Evolutionary conservation across 441 rosid species (phyloP), one percentile per base, ranked within the genome.

Genomic region (Flueggea neowawraea): DNA sequence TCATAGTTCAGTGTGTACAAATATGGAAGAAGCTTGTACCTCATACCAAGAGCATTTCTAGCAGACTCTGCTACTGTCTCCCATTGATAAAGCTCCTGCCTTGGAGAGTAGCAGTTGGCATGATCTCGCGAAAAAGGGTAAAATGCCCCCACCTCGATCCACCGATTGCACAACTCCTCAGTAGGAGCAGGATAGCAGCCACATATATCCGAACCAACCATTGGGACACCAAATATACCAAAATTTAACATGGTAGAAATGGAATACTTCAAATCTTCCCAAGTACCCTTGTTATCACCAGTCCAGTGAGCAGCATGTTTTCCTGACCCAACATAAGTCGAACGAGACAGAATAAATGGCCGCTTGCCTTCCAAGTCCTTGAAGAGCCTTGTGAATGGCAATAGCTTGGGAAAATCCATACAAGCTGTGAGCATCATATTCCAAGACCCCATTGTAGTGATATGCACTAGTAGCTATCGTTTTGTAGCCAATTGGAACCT

Each of bases 1-100:
- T 86, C 90, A 50, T 85, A 89, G 84, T 47, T 91, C 17, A 95
- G 72, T 0, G 98, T 89, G 82, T 94, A 94, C 61, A 94, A 78
- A 78, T 75, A 85, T 48, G 98, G 95, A 56, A 95, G 91, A 65
- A 90, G 80, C 68, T 79, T 85, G 69, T 95, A 95, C 79, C 98
- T 81, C 97, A 95, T 75, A 16, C 97, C 97, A 9, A 95, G 88
- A 58, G 99, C 98, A 75, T 88, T 95, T 77, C 95, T 82, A 60
- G 97, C 95, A 0, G 97, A 95, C 33, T 77, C 64, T 0, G 97
- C 90, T 5, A 91, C 98, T 1, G 93, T 80, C 0, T 73, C 73
- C 99, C 98, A 95, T 55, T 91, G 98, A 73, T 95, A 91, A 61
- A 95, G 97, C 84, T 95, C 97, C 73, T 95, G 95, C 55, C 98